phyloP scores from a whole-genome alignment of 2,329 filamentous ascomycete genomes.

The Knufia petricola region DNA sequence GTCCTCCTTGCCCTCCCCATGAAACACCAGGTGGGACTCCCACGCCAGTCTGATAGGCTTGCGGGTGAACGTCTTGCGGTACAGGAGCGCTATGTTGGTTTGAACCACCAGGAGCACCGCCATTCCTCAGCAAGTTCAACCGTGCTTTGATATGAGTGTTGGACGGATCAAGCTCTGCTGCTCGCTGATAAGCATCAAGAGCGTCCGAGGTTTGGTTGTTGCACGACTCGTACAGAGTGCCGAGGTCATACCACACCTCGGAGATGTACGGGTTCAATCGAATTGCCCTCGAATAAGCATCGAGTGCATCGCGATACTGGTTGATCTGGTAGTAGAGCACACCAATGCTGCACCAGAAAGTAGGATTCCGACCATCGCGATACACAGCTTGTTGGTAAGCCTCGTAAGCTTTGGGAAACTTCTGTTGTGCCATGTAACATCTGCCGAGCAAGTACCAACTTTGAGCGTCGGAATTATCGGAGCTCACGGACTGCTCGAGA shows the following conservation, averaged over 20 bases:
- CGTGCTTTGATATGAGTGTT: constrained; percentile 96
- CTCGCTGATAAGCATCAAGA: constrained; percentile 87
- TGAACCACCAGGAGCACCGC: constrained; percentile 59
- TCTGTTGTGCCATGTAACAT: constrained; percentile 99
- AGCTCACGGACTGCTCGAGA: constrained; percentile 87
- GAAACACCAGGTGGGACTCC: constrained; percentile 77
- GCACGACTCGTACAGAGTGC: constrained; percentile 96
- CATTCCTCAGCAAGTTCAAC: constrained; percentile 76
- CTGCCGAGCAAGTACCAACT: constrained; percentile 97
- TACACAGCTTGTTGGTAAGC: constrained; percentile 98
- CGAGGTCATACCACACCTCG: constrained; percentile 97
- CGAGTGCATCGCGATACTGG: constrained; percentile 93
- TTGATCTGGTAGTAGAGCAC: constrained; percentile 99
- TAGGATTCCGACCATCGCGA: constrained; percentile 91
- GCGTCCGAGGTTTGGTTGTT: constrained; percentile 98
- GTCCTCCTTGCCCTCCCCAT: constrained; percentile 57
- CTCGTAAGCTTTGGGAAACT: constrained; percentile 97
- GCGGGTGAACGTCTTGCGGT: constrained; percentile 90
- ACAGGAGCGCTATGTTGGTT: constrained; percentile 70
- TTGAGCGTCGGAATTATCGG: constrained; percentile 93
- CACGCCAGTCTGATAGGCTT: constrained; percentile 80
- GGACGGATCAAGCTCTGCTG: constrained; percentile 81
- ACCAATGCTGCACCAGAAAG: constrained; percentile 99
- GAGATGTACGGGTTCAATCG: constrained; percentile 96
- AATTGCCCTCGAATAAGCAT: constrained; percentile 94